Conservation (phyloP, 2,329 filamentous ascomycete species). For the Teratosphaeria destructans region DNA sequence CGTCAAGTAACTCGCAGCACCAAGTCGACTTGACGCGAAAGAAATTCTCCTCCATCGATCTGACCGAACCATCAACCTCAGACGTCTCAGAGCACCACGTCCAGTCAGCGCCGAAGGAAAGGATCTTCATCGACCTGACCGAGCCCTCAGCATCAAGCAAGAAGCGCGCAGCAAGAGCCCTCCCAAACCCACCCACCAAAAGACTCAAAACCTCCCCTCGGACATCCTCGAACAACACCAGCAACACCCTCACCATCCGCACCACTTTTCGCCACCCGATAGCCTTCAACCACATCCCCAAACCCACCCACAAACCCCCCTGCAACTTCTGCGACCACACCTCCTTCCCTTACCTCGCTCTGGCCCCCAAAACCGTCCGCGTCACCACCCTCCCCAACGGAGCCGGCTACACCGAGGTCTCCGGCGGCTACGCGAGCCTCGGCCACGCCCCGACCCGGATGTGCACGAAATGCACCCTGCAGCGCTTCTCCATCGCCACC, state of each 20-base stretch:
- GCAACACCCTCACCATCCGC: conserved; percentile 13
- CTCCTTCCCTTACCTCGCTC: conserved; percentile 28
- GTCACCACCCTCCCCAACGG: conserved; percentile 24
- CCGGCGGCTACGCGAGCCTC: conserved; percentile 23
- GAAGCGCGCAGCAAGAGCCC: background rate
- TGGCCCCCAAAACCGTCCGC: conserved; percentile 18
- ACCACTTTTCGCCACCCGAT: conserved; percentile 34
- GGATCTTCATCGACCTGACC: background rate
- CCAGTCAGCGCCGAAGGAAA: background rate
- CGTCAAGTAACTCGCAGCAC: background rate
- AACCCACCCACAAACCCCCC: conserved; percentile 4
- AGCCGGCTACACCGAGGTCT: conserved; percentile 23
- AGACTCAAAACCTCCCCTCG: background rate
- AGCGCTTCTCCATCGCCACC: conserved; percentile 24
- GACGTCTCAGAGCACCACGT: background rate
- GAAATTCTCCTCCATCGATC: background rate
- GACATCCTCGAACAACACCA: background rate
- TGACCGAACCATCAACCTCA: background rate
- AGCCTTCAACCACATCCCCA: conserved; percentile 23
- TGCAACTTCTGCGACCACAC: conserved; percentile 34
- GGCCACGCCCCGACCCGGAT: conserved; percentile 25
- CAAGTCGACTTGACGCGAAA: background rate
- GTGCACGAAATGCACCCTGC: conserved; percentile 29
- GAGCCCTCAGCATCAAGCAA: background rate
- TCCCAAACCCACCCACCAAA: background rate